Evolutionary conservation across 2,329 filamentous ascomycete species (phyloP).

Genomic region (Fusarium beomiforme): DNA sequence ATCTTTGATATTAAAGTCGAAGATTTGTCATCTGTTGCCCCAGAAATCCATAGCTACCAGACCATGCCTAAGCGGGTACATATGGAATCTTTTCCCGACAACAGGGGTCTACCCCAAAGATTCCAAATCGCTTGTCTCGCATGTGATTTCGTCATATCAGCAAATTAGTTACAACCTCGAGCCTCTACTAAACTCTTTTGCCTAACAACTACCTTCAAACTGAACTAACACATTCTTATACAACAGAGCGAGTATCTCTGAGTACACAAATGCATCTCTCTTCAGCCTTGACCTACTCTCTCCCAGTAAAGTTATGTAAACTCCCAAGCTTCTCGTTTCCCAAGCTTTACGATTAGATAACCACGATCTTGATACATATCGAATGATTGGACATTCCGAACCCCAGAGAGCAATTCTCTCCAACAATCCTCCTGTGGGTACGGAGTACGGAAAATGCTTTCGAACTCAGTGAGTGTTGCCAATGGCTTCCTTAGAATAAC

Average conservation of each 20-base stretch:
- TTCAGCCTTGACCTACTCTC: neutral
- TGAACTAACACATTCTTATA: neutral
- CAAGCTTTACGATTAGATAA: neutral
- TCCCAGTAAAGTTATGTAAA: neutral
- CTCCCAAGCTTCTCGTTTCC: neutral
- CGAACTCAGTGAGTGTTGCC: neutral
- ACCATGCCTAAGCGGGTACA: conserved; percentile 3
- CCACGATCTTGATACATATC: neutral
- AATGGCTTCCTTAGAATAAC: conserved; percentile 6
- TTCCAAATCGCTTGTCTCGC: conserved; percentile 26
- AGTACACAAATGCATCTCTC: neutral
- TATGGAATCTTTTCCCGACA: conserved; percentile 25
- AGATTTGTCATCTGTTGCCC: conserved; percentile 19
- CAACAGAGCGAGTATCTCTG: neutral
- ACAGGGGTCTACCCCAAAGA: conserved; percentile 19
- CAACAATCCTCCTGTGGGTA: conserved; percentile 11
- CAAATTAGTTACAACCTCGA: neutral
- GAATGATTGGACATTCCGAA: conserved; percentile 18
- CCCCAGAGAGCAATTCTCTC: neutral
- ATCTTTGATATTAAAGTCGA: neutral
- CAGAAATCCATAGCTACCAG: neutral
- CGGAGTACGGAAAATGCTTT: too few relatives aligned
- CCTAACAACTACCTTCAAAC: neutral
- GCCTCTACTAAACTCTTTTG: neutral
- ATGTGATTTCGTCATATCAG: conserved; percentile 32